A percentile compares a stretch with the other conserved stretches of the same genome.
Evolutionary conservation across 164 flowering plant genomes (phyloP).

Genomic region (Stephania yunnanensis): DNA sequence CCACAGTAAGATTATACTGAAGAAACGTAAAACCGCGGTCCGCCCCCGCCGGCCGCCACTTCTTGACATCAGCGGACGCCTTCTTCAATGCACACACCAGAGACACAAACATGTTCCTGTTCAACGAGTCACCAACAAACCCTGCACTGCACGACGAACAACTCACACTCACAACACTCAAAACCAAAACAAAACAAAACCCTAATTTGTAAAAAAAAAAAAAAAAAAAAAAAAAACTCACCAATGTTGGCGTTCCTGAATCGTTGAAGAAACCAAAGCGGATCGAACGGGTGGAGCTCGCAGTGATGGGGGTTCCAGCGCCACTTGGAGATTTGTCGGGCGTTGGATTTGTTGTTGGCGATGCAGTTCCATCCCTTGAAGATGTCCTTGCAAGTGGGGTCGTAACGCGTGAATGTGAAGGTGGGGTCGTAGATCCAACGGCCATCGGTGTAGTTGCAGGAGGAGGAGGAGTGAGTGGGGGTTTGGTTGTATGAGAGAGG

Average conservation of each 20-base stretch:
- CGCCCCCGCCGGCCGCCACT: constrained; percentile 95
- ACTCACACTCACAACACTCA: background rate
- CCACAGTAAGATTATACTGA: constrained; percentile 74
- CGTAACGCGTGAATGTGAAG: constrained; percentile 39
- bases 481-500: constrained; percentile 4
- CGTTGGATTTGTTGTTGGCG: constrained; percentile 55
- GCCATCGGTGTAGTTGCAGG: constrained; percentile 64
- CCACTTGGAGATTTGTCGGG: constrained; percentile 52
- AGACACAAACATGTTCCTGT: constrained; percentile 96
- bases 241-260: constrained; percentile 67
- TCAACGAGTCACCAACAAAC: constrained; percentile 93
- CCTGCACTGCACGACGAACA: constrained; percentile 67
- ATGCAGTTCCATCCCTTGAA: constrained; percentile 97
- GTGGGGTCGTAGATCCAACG: constrained; percentile 69
- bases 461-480: background rate
- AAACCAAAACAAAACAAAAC: background rate
- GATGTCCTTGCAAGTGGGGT: constrained; percentile 80
- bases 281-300: constrained; percentile 60
- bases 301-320: constrained; percentile 71
- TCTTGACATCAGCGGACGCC: constrained; percentile 62
- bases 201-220: background rate
- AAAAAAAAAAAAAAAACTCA: constrained; percentile 20
- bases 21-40: constrained; percentile 93
- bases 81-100: constrained; percentile 69
- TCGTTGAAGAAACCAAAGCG: constrained; percentile 49